A percentile compares a stretch with the other conserved stretches of the same genome.
Evolutionary conservation across 768 basidiomycete species (phyloP).

Genomic region (Lentinula sp.): DNA sequence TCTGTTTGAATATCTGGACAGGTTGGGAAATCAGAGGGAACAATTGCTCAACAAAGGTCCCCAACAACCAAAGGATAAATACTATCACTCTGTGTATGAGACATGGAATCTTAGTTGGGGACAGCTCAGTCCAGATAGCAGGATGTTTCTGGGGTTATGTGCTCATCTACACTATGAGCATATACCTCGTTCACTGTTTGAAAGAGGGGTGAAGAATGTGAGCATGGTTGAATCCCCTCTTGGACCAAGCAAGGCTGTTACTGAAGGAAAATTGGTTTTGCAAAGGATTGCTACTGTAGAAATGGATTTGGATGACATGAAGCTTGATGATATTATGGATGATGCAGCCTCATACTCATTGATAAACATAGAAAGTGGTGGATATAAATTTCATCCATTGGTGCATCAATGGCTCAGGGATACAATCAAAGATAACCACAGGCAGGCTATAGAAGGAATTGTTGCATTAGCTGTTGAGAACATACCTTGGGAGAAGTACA

Average conservation of each 20-base stretch:
- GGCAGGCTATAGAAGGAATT: not conserved
- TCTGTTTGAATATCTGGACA: not conserved
- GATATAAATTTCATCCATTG: not conserved
- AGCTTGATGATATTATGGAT: not conserved
- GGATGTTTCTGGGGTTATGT: not conserved
- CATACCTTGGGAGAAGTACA: not conserved
- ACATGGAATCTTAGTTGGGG: conserved; percentile 4
- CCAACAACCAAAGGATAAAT: not conserved
- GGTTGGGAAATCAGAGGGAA: not conserved
- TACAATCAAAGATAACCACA: no score
- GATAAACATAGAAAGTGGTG: not conserved
- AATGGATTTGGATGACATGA: not conserved
- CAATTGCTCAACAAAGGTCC: not conserved
- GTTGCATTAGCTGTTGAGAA: not conserved
- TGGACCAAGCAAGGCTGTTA: not conserved
- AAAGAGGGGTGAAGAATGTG: not conserved
- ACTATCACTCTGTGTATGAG: not conserved
- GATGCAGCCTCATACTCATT: not conserved
- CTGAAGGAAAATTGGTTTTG: not conserved
- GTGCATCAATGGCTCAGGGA: not conserved
- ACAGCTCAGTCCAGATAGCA: not conserved
- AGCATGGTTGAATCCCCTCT: not conserved
- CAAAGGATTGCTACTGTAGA: not conserved
- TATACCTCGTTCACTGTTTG: not conserved
- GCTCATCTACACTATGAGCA: not conserved